A percentile compares a stretch with the other conserved stretches of the same genome.
phyloP scores from a whole-genome alignment of 192 early-diverging fungal genomes.

The Geranomyces michiganensis region DNA sequence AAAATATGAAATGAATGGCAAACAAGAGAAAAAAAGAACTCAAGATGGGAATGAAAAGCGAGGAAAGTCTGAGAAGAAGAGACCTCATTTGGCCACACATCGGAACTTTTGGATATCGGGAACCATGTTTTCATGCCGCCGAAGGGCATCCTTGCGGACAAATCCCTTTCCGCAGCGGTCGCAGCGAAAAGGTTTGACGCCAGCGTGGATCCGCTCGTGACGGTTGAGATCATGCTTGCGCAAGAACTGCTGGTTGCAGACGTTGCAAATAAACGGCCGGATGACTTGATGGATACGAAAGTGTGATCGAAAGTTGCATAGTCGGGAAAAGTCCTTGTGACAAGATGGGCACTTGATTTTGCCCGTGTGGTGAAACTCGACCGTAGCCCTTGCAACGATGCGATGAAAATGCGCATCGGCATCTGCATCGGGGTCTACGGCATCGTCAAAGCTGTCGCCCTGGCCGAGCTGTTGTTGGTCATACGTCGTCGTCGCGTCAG shows the following conservation, averaged over 20 bases:
- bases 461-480: neutral
- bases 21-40: no score
- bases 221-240: conserved; percentile 55
- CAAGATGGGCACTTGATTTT: conserved; percentile 26
- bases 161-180: conserved; percentile 34
- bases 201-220: conserved; percentile 46
- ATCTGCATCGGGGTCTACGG: neutral
- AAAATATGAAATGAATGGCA: no score
- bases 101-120: conserved; percentile 38
- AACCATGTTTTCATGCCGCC: conserved; percentile 42
- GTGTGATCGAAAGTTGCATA: conserved; percentile 36
- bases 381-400: conserved; percentile 1
- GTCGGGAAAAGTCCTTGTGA: conserved; percentile 20
- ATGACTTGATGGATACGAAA: conserved; percentile 25
- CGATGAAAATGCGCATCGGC: conserved; percentile 7
- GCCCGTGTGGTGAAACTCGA: conserved; percentile 5
- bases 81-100: conserved; percentile 31
- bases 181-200: conserved; percentile 37
- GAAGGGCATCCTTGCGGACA: conserved; percentile 34
- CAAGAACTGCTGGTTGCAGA: conserved; percentile 39
- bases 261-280: conserved; percentile 27
- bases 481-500: neutral
- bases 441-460: neutral
- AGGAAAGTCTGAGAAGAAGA: neutral
- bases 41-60: neutral